Evolutionary conservation across 768 basidiomycete genomes (phyloP), one percentile per base, ranked within the genome.

Genomic region (Podaxis sp.): DNA sequence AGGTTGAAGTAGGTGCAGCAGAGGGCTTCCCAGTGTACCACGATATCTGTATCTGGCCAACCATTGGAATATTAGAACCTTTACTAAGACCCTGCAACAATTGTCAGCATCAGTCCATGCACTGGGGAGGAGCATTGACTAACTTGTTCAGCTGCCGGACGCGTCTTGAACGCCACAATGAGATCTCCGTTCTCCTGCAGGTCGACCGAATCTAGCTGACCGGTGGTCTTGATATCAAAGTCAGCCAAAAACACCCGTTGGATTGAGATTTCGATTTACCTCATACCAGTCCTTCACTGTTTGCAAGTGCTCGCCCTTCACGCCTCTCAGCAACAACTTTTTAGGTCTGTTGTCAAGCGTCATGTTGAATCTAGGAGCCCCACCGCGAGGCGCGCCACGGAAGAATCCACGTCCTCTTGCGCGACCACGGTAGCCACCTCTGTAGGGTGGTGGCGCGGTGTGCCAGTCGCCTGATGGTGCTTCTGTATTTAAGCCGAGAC

Each of bases 301-400:
- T 64, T 88, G 85, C 36, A 85, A 64, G 33, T 78, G 77, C 19
- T 82, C 80, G 38, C 79, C 74, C 17, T 71, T 74, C 8, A 84
- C 84, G 40, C 89, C 91, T 69, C 91, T 89, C 29, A 97, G 78
- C 22, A 90, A 74, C 24, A 97, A 76, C 73, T 85, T 88, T 76
- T 87, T 90, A 9, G 94, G 91, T 17, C 94, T 85, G 69, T 95
- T 94, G 73, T 97, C 94, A 29, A 97, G 83, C 70, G 91, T 91
- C 89, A 96, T 90, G 68, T 87, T 93, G 9, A 80, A 77, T 46
- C 89, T 82, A 9, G 86, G 80, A 51, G 84, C 81, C 2, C 85
- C 90, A 50, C 91, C 85, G 65, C 82, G 79, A 4, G 67, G 63
- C 2, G 66, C 73, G 46, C 85, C 84, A 63, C 90, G 84, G 72